A percentile compares a stretch with the other conserved stretches of the same genome.
phyloP scores from a whole-genome alignment of 2,329 filamentous ascomycete genomes.

The Hypoxylon sp. region DNA sequence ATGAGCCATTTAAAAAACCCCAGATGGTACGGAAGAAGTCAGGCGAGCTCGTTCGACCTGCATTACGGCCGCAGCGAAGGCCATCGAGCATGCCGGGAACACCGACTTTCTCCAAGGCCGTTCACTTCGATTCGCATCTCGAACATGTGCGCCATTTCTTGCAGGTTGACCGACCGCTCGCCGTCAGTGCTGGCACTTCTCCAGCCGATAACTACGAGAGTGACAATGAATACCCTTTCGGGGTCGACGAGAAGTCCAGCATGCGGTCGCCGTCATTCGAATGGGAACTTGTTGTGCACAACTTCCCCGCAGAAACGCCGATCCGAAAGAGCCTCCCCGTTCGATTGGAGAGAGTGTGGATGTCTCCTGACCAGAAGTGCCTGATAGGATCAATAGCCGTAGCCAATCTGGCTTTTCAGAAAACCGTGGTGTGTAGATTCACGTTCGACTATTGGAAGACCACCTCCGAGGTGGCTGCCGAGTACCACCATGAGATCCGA shows the following conservation, averaged over 20 bases:
- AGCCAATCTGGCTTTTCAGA: conserved; percentile 90
- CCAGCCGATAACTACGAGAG: conserved; percentile 90
- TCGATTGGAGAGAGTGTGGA: conserved; percentile 86
- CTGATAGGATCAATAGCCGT: conserved; percentile 87
- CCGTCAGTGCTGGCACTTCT: conserved; percentile 93
- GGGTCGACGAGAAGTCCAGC: conserved; percentile 60
- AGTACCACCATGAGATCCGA: conserved; percentile 84
- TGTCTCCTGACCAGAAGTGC: conserved; percentile 89
- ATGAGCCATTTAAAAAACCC: conserved; percentile 76
- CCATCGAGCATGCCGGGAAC: conserved; percentile 98
- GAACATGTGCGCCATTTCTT: conserved; percentile 97
- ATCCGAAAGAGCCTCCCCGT: conserved; percentile 75
- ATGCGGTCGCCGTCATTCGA: conserved; percentile 71
- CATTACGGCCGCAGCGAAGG: conserved; percentile 83
- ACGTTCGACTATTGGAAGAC: conserved; percentile 99
- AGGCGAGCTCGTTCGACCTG: conserved; percentile 93
- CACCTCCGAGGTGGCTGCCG: conserved; percentile 91
- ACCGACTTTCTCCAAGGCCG: conserved; percentile 93
- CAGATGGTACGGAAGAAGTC: conserved; percentile 98
- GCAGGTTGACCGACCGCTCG: conserved; percentile 92
- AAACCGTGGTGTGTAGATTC: conserved; percentile 90
- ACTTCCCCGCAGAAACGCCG: conserved; percentile 80
- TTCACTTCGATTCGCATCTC: conserved; percentile 97
- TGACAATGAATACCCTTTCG: conserved; percentile 91
- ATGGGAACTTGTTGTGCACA: conserved; percentile 88